phyloP scores from a whole-genome alignment of 331 rosid species.

The Quercus tomentella region DNA sequence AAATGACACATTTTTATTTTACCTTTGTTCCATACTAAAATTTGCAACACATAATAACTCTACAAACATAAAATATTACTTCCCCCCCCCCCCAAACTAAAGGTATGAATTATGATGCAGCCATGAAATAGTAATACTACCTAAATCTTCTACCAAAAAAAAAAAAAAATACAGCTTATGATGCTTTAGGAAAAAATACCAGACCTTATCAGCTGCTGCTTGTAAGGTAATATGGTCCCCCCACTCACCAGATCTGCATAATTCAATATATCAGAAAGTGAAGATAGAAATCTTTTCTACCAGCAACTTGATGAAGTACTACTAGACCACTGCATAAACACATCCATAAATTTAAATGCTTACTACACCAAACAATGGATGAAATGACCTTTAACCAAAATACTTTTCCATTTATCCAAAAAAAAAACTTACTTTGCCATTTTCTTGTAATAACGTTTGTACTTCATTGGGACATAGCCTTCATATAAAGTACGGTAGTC shows the following conservation, averaged over 20 bases:
- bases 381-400: conserved; percentile 18
- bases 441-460: conserved; percentile 82
- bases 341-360: not conserved
- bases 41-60: no score
- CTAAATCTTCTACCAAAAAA: not conserved
- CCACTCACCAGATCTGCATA: conserved; percentile 89
- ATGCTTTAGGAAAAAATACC: not conserved
- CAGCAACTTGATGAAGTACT: not conserved
- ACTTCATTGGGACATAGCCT: conserved; percentile 92
- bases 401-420: conserved; percentile 51
- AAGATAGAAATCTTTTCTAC: conserved; percentile 9
- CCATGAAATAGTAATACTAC: not conserved
- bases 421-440: conserved; percentile 60
- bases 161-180: not conserved
- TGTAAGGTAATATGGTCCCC: conserved; percentile 95
- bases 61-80: no score
- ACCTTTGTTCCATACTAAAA: no score
- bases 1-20: no score
- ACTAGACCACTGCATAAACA: not conserved
- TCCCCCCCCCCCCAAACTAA: no score
- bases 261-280: conserved; percentile 18
- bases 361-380: conserved; percentile 12
- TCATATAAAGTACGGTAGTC: conserved; percentile 67
- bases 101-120: not conserved
- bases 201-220: conserved; percentile 92